Conservation (phyloP, 306 rosid species). For the Malus sieversii region DNA sequence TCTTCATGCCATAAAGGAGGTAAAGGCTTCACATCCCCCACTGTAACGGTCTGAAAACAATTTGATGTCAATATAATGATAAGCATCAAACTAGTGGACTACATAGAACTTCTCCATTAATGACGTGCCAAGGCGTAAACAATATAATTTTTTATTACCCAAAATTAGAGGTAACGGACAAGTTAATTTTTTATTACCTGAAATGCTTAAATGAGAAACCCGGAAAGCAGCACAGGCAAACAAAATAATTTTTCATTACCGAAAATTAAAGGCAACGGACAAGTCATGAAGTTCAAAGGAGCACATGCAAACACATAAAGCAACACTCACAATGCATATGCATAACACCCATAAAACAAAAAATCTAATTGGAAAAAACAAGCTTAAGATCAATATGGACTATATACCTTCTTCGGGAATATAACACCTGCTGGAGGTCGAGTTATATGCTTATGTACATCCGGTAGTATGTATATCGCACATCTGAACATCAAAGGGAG, state of each 20-base stretch:
- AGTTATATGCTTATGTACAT: conserved; percentile 57
- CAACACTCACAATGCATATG: background rate
- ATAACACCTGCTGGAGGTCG: conserved; percentile 70
- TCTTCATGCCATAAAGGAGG: conserved; percentile 94
- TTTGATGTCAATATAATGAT: background rate
- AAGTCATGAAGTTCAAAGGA: background rate
- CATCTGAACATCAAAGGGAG: conserved; percentile 42
- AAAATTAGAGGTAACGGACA: too few relatives aligned
- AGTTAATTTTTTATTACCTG: background rate
- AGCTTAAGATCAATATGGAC: background rate
- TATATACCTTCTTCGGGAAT: conserved; percentile 68
- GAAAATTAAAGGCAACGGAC: background rate
- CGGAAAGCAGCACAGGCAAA: background rate
- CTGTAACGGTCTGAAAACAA: conserved; percentile 43
- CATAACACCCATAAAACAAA: background rate
- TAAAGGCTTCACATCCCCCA: conserved; percentile 65
- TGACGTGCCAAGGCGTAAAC: background rate
- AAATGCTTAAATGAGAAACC: background rate
- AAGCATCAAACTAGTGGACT: background rate
- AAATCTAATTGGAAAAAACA: background rate
- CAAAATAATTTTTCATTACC: background rate
- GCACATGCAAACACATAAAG: background rate
- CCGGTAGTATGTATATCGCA: conserved; percentile 78
- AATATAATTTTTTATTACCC: too few relatives aligned
- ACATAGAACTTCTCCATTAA: background rate